Evolutionary conservation across 768 basidiomycete species (phyloP), one percentile per base, ranked within the genome.

Genomic region (Hygrocybe punicea): DNA sequence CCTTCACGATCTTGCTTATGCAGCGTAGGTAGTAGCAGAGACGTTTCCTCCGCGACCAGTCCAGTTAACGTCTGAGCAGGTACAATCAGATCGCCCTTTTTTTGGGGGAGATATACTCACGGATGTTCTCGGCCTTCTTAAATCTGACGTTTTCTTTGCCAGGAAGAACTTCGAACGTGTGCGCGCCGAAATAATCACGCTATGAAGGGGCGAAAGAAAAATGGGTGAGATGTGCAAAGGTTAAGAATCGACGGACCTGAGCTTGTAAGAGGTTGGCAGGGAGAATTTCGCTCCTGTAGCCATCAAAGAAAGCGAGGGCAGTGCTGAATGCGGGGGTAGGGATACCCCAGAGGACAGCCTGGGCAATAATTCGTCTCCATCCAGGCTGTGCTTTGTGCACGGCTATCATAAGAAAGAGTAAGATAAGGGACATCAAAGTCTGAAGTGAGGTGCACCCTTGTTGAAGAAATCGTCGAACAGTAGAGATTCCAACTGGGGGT

Each of bases 111-210:
- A 35, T 33, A 40, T 19, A 84, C 91, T 66, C 71, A 93, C 91
- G 91, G 71, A 98, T 93, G 70, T 96, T 91, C 74, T 91, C 77
- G 69, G 84, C 88, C 57, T 82, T 66, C 76, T 85, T 84, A 76
- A 96, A 86, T 68, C 77, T 85, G 50, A 80, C 80, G 73, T 91
- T 96, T 76, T 93, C 94, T 76, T 90, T 89, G 53, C 95, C 93
- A 55, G 93, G 87, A 36, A 93, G 78, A 57, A 98, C 93, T 53
- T 86, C 83, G 92, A 97, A 98, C 55, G 96, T 98, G 80, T 98
- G 96, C 44, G 95, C 92, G 74, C 97, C 96, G 72, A 99, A 99
- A 84, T 95, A 99, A 70, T 99, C 96, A 71, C 96, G 93, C 87
- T 89, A 56, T 6, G 25, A 45, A 58, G 7, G 40, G 47, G 57